Evolutionary conservation across 2,329 filamentous ascomycete species (phyloP).

Genomic region (Neonectria ditissima): DNA sequence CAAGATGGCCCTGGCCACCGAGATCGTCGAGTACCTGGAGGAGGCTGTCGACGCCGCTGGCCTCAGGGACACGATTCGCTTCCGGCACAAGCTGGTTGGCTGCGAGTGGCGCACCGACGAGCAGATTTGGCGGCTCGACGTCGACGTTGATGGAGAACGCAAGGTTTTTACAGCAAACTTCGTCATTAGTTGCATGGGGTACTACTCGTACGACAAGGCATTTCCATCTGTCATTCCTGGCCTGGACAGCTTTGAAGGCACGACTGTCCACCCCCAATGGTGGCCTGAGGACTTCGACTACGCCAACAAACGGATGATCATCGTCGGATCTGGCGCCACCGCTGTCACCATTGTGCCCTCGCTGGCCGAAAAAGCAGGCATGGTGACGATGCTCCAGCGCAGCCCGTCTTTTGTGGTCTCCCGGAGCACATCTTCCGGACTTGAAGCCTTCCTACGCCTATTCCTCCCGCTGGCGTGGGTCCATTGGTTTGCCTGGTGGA

Average conservation of each 20-base stretch:
- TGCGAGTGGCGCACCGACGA: slow-evolving; percentile 67
- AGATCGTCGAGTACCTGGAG: slow-evolving; percentile 67
- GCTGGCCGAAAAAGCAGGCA: slow-evolving; percentile 71
- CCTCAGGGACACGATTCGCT: slow-evolving; percentile 66
- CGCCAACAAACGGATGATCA: slow-evolving; percentile 73
- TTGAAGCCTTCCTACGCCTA: slow-evolving; percentile 53
- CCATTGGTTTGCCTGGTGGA: slow-evolving; percentile 61
- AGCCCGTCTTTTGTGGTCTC: slow-evolving; percentile 78
- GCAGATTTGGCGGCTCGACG: slow-evolving; percentile 66
- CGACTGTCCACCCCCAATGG: slow-evolving; percentile 77
- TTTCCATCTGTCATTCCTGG: slow-evolving; percentile 73
- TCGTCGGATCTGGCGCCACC: slow-evolving; percentile 84
- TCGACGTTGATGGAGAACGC: slow-evolving; percentile 49
- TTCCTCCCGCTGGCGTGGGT: slow-evolving; percentile 62
- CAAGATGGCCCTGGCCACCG: slow-evolving; percentile 63
- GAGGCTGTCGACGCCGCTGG: slow-evolving; percentile 63
- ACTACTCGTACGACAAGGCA: slow-evolving; percentile 78
- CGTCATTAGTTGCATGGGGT: slow-evolving; percentile 72
- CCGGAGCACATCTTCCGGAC: slow-evolving; percentile 56
- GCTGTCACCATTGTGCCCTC: slow-evolving; percentile 81
- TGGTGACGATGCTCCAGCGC: slow-evolving; percentile 84
- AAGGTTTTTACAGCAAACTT: slow-evolving; percentile 60
- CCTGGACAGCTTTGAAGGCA: slow-evolving; percentile 73
- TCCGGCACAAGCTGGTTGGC: slow-evolving; percentile 60
- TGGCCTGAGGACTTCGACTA: slow-evolving; percentile 79